Evolutionary conservation across 305 asterid genomes (phyloP).

Genomic region (Fraxinus greggii): DNA sequence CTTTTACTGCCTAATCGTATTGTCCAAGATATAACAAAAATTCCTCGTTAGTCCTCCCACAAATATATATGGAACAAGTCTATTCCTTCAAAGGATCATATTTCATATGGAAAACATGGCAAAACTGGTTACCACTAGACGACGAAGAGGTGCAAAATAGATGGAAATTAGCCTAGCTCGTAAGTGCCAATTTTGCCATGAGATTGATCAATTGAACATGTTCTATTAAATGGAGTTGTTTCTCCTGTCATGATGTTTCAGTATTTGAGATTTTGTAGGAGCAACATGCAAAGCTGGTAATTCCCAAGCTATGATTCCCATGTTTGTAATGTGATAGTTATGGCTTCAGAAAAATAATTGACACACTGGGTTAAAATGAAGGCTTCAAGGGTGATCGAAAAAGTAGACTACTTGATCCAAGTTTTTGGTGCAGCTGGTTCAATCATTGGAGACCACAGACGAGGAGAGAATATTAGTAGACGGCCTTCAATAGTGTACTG

Average conservation of each 20-base stretch:
- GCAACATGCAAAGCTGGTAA: not conserved
- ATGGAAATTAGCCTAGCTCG: not conserved
- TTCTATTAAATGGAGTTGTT: constrained; percentile 19
- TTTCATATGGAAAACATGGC: not conserved
- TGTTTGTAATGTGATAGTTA: not conserved
- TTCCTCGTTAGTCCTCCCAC: not conserved
- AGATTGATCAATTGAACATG: not conserved
- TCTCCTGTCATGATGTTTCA: constrained; percentile 21
- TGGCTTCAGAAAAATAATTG: not conserved
- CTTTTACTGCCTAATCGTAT: not conserved
- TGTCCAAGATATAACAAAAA: not conserved
- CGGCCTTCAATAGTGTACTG: not conserved
- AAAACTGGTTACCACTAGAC: not conserved
- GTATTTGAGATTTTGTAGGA: not conserved
- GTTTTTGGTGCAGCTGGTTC: not conserved
- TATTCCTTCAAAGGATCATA: not conserved
- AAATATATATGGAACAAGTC: not conserved
- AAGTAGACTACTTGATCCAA: not conserved
- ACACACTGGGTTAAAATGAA: not conserved
- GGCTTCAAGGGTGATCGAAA: not conserved
- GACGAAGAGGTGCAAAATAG: not conserved
- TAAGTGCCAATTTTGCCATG: not conserved
- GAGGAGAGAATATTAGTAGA: not conserved
- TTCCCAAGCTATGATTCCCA: not conserved
- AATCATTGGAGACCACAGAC: not conserved